phyloP scores from a whole-genome alignment of 495 filamentous ascomycete species.

The Aspergillus saccharolyticus region DNA sequence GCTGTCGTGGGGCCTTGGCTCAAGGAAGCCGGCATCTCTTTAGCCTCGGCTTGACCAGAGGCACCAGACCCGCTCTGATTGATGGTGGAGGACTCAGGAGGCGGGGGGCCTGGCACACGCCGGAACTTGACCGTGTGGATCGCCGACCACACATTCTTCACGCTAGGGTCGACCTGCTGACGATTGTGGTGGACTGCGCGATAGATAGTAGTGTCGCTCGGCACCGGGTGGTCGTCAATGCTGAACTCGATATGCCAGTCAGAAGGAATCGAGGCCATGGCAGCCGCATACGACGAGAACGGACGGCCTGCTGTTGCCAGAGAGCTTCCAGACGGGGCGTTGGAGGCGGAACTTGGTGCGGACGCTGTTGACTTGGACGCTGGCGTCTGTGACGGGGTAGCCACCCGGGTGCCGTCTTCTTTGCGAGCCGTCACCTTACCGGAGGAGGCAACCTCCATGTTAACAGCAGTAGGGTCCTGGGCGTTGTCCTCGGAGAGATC shows the following conservation, averaged over 20 bases:
- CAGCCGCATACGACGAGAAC: constrained; percentile 73
- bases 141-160: constrained; percentile 79
- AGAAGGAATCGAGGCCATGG: constrained; percentile 64
- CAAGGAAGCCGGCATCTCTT: constrained; percentile 73
- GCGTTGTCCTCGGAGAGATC: constrained; percentile 70
- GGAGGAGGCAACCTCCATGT: constrained; percentile 82
- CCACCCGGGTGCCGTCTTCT: constrained; percentile 86
- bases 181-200: constrained; percentile 80
- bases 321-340: constrained; percentile 32
- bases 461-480: constrained; percentile 82
- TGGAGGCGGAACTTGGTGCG: constrained; percentile 29
- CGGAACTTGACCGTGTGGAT: constrained; percentile 90
- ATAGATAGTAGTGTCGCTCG: constrained; percentile 94
- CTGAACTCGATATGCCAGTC: constrained; percentile 99
- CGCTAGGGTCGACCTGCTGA: constrained; percentile 52
- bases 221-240: constrained; percentile 74
- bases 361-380: constrained; percentile 45
- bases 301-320: constrained; percentile 43
- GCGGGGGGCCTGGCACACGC: constrained; percentile 81
- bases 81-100: constrained; percentile 67
- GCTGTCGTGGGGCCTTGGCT: constrained; percentile 77
- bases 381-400: constrained; percentile 71
- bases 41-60: constrained; percentile 38
- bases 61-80: constrained; percentile 47
- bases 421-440: constrained; percentile 95